phyloP scores from a whole-genome alignment of 2,329 filamentous ascomycete species.

The Fusarium miscanthi region DNA sequence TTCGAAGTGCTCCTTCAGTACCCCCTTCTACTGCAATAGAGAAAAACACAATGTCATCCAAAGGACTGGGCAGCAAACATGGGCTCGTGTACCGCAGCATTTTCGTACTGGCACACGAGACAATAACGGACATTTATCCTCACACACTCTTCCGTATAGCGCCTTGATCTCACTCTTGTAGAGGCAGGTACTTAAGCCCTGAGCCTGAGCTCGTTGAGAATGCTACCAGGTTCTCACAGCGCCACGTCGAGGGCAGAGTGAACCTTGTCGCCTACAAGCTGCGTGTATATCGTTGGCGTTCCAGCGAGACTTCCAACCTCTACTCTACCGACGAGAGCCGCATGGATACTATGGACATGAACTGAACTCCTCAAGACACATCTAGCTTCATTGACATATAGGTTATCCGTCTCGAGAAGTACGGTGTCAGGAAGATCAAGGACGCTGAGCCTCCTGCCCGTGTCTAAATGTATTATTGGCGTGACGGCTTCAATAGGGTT shows the following conservation, averaged over 20 bases:
- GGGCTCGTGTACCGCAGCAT: background rate
- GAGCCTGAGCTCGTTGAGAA: constrained; percentile 68
- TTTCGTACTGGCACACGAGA: background rate
- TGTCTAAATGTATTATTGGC: background rate
- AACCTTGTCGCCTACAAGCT: constrained; percentile 54
- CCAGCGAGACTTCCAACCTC: constrained; percentile 60
- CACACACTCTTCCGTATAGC: background rate
- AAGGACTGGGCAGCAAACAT: background rate
- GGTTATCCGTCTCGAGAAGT: constrained; percentile 58
- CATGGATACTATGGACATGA: constrained; percentile 66
- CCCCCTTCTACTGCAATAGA: too few relatives aligned
- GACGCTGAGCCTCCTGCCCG: constrained; percentile 54
- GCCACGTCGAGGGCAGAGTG: constrained; percentile 55
- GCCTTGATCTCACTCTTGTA: background rate
- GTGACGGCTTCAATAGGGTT: background rate
- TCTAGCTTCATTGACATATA: constrained; percentile 66
- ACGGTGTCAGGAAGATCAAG: constrained; percentile 48
- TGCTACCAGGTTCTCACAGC: constrained; percentile 69
- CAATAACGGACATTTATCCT: constrained; percentile 3
- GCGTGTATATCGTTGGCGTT: constrained; percentile 60
- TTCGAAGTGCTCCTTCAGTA: too few relatives aligned
- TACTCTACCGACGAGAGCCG: constrained; percentile 61
- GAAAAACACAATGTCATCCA: background rate
- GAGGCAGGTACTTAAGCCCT: constrained; percentile 62
- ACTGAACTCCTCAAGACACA: constrained; percentile 76